phyloP scores from a whole-genome alignment of 202 grass and related monocot species.

The Hordeum pubiflorum region DNA sequence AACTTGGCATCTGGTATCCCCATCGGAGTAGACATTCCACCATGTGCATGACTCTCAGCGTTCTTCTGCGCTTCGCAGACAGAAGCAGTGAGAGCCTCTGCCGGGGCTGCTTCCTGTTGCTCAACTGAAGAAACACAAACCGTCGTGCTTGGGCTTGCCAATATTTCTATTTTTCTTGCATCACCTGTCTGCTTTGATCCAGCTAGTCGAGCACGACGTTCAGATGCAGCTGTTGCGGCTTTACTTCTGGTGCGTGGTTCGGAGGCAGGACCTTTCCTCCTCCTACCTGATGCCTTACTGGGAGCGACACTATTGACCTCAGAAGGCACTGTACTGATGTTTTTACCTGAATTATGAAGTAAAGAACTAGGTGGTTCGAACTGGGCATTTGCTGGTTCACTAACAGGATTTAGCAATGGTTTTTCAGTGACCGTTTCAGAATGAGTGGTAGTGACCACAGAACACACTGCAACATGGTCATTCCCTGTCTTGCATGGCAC shows the following conservation, averaged over 20 bases:
- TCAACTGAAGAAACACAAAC: slow-evolving; percentile 25
- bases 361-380: slow-evolving; percentile 18
- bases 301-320: slow-evolving; percentile 25
- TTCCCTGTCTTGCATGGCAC: slow-evolving; percentile 31
- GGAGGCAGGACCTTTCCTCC: slow-evolving; percentile 47
- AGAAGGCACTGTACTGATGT: slow-evolving; percentile 20
- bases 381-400: slow-evolving; percentile 18
- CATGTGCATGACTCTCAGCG: slow-evolving; percentile 8
- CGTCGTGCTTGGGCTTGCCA: slow-evolving; percentile 6
- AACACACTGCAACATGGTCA: slow-evolving; percentile 22
- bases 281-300: slow-evolving; percentile 43
- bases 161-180: slow-evolving; percentile 28
- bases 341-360: slow-evolving; percentile 35
- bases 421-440: slow-evolving; percentile 4
- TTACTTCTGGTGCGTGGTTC: slow-evolving; percentile 53
- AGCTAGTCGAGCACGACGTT: slow-evolving; percentile 63
- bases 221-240: slow-evolving; percentile 59
- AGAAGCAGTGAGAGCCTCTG: slow-evolving; percentile 5
- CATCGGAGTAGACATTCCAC: slow-evolving; percentile 5
- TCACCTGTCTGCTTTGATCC: slow-evolving; percentile 59
- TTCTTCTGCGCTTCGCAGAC: slow-evolving; percentile 24
- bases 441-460: slow-evolving; percentile 5
- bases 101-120: slow-evolving; percentile 25
- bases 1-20: not conserved
- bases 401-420: slow-evolving; percentile 28